Percentiles rank a stretch among this genome's conserved stretches.
Evolutionary conservation across 768 basidiomycete species (phyloP).

Genomic region (Leucocoprinus birnbaumii): DNA sequence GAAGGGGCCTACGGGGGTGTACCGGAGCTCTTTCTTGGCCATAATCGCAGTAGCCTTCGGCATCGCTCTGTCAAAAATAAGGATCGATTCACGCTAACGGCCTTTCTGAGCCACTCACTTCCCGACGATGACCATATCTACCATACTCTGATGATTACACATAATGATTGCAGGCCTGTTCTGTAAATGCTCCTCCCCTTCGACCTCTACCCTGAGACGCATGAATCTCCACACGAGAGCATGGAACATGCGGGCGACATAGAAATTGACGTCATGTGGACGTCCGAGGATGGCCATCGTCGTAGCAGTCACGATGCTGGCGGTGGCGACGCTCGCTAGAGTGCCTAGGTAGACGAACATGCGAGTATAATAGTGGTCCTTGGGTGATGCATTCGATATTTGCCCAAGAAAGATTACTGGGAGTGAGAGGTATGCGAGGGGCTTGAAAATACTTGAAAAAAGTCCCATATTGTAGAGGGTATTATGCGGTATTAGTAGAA

Average conservation of each 20-base stretch:
- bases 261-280: conserved; percentile 75
- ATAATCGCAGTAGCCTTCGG: conserved; percentile 83
- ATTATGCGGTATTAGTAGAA: not conserved
- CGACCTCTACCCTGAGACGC: conserved; percentile 70
- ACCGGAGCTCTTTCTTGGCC: conserved; percentile 89
- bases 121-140: conserved; percentile 82
- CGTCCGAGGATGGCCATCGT: conserved; percentile 66
- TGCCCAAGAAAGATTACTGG: conserved; percentile 65
- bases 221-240: conserved; percentile 56
- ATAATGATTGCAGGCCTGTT: conserved; percentile 75
- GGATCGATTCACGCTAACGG: conserved; percentile 1
- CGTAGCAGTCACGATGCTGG: conserved; percentile 67
- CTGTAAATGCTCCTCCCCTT: conserved; percentile 80
- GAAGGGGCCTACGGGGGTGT: conserved; percentile 86
- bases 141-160: conserved; percentile 91
- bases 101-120: conserved; percentile 43
- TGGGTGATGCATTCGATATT: conserved; percentile 51
- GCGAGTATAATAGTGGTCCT: conserved; percentile 71
- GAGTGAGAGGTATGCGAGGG: conserved; percentile 75
- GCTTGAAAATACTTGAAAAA: conserved; percentile 57
- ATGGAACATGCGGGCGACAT: conserved; percentile 86
- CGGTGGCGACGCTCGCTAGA: conserved; percentile 66
- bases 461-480: conserved; percentile 52
- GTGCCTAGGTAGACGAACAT: conserved; percentile 70
- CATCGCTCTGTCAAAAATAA: conserved; percentile 55